phyloP scores from a whole-genome alignment of 306 rosid genomes.

The Ormosia semicastrata region DNA sequence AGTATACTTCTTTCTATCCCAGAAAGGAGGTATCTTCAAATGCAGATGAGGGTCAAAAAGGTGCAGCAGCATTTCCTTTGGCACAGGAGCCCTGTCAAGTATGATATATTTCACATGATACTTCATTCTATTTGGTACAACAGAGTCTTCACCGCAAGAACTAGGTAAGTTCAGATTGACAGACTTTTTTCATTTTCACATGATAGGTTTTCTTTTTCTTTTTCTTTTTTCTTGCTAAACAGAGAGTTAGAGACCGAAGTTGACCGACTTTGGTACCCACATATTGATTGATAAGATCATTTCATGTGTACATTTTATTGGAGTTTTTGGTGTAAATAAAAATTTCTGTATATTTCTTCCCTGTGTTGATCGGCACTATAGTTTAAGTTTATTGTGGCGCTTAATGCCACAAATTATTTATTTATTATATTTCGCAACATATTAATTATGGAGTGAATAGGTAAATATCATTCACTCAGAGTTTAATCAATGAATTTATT shows the following conservation, averaged over 20 bases:
- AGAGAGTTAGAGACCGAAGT: not conserved
- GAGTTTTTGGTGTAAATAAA: conserved; percentile 4
- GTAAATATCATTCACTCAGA: no score
- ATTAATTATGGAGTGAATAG: no score
- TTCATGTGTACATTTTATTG: not conserved
- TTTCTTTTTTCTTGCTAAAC: not conserved
- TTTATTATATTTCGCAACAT: not conserved
- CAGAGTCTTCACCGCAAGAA: conserved; percentile 54
- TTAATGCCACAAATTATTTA: not conserved
- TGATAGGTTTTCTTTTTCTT: no score
- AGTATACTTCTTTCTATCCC: conserved; percentile 74
- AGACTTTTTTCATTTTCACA: no score
- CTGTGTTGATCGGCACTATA: not conserved
- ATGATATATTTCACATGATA: conserved; percentile 90
- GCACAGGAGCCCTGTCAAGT: conserved; percentile 74
- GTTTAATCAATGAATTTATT: no score
- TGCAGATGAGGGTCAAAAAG: conserved; percentile 73
- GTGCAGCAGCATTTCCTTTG: conserved; percentile 91
- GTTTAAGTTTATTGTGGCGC: not conserved
- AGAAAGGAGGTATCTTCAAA: conserved; percentile 51
- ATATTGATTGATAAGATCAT: not conserved
- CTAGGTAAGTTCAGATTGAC: not conserved
- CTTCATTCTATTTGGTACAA: conserved; percentile 90
- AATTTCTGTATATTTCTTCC: not conserved
- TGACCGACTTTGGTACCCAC: not conserved